Conservation (phyloP, 2,329 filamentous ascomycete species). For the Huntiella bhutanensis region DNA sequence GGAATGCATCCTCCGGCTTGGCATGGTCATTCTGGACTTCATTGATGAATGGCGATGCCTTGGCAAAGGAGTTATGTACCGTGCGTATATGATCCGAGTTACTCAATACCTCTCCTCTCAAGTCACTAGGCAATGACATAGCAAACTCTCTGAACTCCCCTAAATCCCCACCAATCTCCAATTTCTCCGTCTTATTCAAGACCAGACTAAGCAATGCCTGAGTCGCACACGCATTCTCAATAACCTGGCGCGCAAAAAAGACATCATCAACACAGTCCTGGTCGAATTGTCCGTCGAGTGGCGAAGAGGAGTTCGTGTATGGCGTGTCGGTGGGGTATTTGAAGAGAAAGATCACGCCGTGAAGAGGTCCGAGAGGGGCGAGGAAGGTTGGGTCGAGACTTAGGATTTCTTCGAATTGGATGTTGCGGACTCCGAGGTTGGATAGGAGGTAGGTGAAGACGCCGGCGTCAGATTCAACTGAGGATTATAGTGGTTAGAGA, state of each 20-base stretch:
- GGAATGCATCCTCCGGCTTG: conserved; percentile 75
- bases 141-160: conserved; percentile 76
- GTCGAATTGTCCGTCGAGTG: conserved; percentile 70
- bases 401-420: conserved; percentile 93
- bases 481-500: conserved; percentile 1
- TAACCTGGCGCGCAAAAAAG: conserved; percentile 94
- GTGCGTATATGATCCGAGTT: conserved; percentile 51
- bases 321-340: conserved; percentile 65
- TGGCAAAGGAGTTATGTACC: conserved; percentile 80
- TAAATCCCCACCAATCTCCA: conserved; percentile 56
- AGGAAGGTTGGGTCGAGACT: conserved; percentile 65
- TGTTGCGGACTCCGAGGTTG: conserved; percentile 70
- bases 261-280: conserved; percentile 52
- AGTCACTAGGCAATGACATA: conserved; percentile 59
- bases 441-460: conserved; percentile 96
- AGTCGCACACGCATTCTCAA: conserved; percentile 95
- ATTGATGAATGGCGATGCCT: conserved; percentile 76
- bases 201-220: conserved; percentile 85
- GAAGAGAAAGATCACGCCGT: conserved; percentile 98
- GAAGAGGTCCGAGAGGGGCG: conserved; percentile 54
- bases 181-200: conserved; percentile 56
- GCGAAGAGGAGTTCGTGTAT: conserved; percentile 40
- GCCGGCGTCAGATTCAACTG: conserved; percentile 85
- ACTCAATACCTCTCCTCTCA: conserved; percentile 40
- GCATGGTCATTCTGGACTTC: conserved; percentile 54